Evolutionary conservation across 164 flowering plant genomes (phyloP).

Genomic region (Vitis vinifera): DNA sequence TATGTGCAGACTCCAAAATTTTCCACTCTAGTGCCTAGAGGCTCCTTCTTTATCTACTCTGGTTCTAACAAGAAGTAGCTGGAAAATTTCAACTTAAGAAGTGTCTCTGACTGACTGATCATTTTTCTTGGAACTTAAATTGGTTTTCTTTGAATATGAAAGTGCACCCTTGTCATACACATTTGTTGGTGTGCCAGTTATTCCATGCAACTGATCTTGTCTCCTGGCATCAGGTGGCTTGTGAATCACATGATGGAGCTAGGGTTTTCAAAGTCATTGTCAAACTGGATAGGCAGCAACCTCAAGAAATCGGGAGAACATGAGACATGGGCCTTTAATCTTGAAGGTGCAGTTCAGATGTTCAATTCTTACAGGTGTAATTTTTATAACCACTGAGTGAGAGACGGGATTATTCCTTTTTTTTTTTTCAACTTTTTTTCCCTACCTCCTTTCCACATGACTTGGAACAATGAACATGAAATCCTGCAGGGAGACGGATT

Average conservation of each 20-base stretch:
- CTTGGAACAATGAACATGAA: constrained; percentile 4
- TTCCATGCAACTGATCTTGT: not conserved
- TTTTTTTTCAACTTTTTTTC: not conserved
- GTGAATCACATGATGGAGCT: constrained; percentile 80
- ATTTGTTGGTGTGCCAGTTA: not conserved
- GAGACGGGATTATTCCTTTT: not conserved
- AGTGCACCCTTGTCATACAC: not conserved
- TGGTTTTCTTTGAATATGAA: not conserved
- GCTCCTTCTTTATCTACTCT: no score
- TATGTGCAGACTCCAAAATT: no score
- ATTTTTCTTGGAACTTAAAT: not conserved
- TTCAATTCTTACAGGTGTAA: constrained; percentile 79
- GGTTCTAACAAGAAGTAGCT: no score
- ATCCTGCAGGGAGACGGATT: constrained; percentile 61
- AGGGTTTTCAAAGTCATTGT: constrained; percentile 81
- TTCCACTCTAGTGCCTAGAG: no score
- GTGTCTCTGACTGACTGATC: no score
- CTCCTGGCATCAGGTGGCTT: constrained; percentile 65
- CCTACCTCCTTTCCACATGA: not conserved
- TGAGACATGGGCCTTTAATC: constrained; percentile 81
- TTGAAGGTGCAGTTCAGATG: constrained; percentile 86
- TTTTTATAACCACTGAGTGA: not conserved
- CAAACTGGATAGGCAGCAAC: constrained; percentile 91
- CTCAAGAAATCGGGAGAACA: constrained; percentile 72
- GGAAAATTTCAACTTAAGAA: no score